These are phyloP conservation scores for Schizosaccharomyces versatilis DNA, from an alignment of 1,139 yeast species.

Conservation along the genomic window DNA sequence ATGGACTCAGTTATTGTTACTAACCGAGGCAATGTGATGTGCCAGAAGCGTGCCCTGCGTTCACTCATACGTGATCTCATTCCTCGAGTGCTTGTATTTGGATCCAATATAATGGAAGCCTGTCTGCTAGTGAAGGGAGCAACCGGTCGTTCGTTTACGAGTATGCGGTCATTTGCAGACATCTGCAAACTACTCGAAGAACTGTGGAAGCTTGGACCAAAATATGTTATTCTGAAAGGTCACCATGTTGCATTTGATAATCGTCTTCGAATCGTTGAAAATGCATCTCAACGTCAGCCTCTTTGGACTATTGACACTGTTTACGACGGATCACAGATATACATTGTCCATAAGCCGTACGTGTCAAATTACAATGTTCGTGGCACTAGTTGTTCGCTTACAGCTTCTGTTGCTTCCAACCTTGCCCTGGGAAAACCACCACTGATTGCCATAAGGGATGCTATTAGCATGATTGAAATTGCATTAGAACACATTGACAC, in stretches of 20 bases:
- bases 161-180: conserved; percentile 19
- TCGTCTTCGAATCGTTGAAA: conserved; percentile 12
- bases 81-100: not conserved
- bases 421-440: conserved; percentile 34
- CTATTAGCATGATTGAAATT: conserved; percentile 43
- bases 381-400: conserved; percentile 80
- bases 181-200: conserved; percentile 24
- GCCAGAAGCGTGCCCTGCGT: not conserved
- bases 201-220: conserved; percentile 28
- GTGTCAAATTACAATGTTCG: conserved; percentile 32
- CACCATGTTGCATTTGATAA: conserved; percentile 42
- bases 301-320: conserved; percentile 35
- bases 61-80: not conserved
- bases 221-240: conserved; percentile 51
- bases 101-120: not conserved
- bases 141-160: no score
- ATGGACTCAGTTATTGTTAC: conserved; percentile 43
- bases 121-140: not conserved
- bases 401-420: conserved; percentile 61
- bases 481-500: conserved; percentile 27
- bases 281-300: conserved; percentile 3
- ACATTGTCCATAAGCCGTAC: conserved; percentile 28
- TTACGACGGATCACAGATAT: conserved; percentile 27
- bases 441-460: conserved; percentile 29
- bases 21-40: not conserved